Percentiles rank a stretch among this genome's conserved stretches.
phyloP scores from a whole-genome alignment of 495 filamentous ascomycete species.

The Bacidia gigantensis region DNA sequence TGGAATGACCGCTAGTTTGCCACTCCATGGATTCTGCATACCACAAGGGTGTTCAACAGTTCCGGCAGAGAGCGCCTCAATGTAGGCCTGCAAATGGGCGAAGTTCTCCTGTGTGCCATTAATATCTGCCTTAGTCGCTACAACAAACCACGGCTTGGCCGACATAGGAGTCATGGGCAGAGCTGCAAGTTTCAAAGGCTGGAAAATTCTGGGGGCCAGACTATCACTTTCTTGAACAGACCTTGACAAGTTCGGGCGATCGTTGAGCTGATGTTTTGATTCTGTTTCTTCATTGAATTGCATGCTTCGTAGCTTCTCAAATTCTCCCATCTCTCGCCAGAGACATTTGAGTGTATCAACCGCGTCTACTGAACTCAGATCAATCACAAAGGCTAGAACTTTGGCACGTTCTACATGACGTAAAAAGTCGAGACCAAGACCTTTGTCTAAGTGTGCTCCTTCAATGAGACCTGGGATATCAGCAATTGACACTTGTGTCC shows the following conservation, averaged over 20 bases:
- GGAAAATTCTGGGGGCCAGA: constrained; percentile 24
- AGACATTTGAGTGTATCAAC: constrained; percentile 61
- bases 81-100: constrained; percentile 48
- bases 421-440: constrained; percentile 80
- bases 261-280: constrained; percentile 13
- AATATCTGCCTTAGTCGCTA: constrained; percentile 89
- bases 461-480: constrained; percentile 90
- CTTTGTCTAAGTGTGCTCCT: constrained; percentile 82
- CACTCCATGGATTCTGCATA: constrained; percentile 50
- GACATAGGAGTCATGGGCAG: constrained; percentile 48
- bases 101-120: constrained; percentile 68
- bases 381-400: constrained; percentile 85
- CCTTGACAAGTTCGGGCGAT: background rate
- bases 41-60: constrained; percentile 55
- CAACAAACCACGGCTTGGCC: constrained; percentile 90
- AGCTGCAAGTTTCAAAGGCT: constrained; percentile 9
- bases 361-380: constrained; percentile 68
- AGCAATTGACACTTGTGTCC: constrained; percentile 79
- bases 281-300: constrained; percentile 42
- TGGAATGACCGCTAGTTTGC: constrained; percentile 55
- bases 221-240: constrained; percentile 15
- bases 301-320: constrained; percentile 56
- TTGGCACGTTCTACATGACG: constrained; percentile 88
- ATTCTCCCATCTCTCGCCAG: constrained; percentile 81
- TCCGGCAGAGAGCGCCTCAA: constrained; percentile 44